phyloP scores from a whole-genome alignment of 1,284 basidiomycete genomes.

The Fomitiporia mediterranea region DNA sequence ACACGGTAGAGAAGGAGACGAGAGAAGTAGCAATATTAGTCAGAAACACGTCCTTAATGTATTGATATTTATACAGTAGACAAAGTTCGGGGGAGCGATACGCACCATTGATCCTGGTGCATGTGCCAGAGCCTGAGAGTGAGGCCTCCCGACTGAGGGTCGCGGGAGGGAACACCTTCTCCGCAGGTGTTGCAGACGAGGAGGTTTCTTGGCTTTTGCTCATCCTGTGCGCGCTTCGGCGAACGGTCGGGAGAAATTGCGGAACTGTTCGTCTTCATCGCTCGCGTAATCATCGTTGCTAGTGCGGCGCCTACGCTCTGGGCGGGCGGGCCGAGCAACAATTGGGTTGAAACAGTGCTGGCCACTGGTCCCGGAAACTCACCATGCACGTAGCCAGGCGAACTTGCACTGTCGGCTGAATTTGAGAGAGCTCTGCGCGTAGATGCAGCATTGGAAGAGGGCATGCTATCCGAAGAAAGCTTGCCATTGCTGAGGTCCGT shows the following conservation, averaged over 20 bases:
- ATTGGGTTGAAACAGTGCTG: slow-evolving; percentile 74
- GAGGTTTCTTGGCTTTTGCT: slow-evolving; percentile 38
- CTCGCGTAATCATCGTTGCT: slow-evolving; percentile 58
- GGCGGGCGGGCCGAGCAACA: slow-evolving; percentile 39
- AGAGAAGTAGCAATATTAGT: not conserved
- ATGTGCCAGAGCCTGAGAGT: slow-evolving; percentile 65
- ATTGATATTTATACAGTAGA: too few relatives aligned
- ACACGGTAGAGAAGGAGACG: not conserved
- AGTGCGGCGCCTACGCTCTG: slow-evolving; percentile 45
- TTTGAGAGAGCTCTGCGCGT: slow-evolving; percentile 44
- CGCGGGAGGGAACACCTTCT: slow-evolving; percentile 54
- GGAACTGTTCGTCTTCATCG: slow-evolving; percentile 50
- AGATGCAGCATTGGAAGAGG: slow-evolving; percentile 33
- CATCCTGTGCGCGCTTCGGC: not conserved
- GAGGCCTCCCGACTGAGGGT: slow-evolving; percentile 54
- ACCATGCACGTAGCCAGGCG: slow-evolving; percentile 48
- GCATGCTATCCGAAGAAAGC: slow-evolving; percentile 60
- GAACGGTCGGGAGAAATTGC: slow-evolving; percentile 41
- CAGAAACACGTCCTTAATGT: not conserved
- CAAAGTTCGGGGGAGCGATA: slow-evolving; percentile 10
- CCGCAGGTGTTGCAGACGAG: slow-evolving; percentile 62
- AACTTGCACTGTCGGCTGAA: slow-evolving; percentile 60
- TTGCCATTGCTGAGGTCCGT: slow-evolving; percentile 66
- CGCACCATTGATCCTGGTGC: slow-evolving; percentile 56
- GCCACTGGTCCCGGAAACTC: slow-evolving; percentile 54